A percentile compares a stretch with the other conserved stretches of the same genome.
Conservation (phyloP, 2,329 filamentous ascomycete species). For the Epichloe scottii region DNA sequence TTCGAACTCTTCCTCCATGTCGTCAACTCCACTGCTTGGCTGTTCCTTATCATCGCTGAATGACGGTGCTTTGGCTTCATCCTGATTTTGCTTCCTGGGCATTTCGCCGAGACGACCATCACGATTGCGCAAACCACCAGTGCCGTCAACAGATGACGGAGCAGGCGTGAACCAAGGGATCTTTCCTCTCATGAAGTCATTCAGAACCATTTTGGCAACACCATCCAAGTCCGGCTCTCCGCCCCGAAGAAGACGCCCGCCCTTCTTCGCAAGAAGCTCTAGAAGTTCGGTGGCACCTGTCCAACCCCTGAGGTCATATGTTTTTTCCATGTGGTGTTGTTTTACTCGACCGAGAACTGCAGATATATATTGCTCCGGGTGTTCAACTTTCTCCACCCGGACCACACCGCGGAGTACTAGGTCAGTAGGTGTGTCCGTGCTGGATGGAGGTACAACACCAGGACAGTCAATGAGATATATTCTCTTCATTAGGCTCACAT, state of each 20-base stretch:
- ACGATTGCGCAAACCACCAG: conserved; percentile 50
- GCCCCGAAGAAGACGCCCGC: conserved; percentile 72
- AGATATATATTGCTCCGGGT: conserved; percentile 90
- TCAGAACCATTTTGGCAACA: conserved; percentile 92
- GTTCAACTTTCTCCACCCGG: conserved; percentile 88
- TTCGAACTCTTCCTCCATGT: background rate
- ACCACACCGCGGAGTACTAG: conserved; percentile 85
- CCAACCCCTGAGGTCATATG: conserved; percentile 78
- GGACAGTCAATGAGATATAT: conserved; percentile 90
- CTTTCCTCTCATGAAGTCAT: conserved; percentile 90
- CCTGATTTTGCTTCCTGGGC: conserved; percentile 62
- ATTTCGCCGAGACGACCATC: conserved; percentile 77
- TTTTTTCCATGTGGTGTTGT: conserved; percentile 77
- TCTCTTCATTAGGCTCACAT: conserved; percentile 87
- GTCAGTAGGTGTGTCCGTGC: conserved; percentile 71
- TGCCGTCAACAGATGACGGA: conserved; percentile 42
- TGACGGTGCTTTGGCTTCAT: conserved; percentile 31
- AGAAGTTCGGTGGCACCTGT: conserved; percentile 69
- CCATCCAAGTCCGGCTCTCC: conserved; percentile 94
- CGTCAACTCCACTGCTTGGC: background rate
- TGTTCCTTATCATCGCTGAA: conserved; percentile 14
- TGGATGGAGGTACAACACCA: conserved; percentile 85
- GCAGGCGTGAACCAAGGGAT: conserved; percentile 92
- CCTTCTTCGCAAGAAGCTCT: conserved; percentile 75
- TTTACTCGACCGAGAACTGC: conserved; percentile 72